Conservation (phyloP, 352 stramenopile genomes). For the Globisporangium uncinulatum region DNA sequence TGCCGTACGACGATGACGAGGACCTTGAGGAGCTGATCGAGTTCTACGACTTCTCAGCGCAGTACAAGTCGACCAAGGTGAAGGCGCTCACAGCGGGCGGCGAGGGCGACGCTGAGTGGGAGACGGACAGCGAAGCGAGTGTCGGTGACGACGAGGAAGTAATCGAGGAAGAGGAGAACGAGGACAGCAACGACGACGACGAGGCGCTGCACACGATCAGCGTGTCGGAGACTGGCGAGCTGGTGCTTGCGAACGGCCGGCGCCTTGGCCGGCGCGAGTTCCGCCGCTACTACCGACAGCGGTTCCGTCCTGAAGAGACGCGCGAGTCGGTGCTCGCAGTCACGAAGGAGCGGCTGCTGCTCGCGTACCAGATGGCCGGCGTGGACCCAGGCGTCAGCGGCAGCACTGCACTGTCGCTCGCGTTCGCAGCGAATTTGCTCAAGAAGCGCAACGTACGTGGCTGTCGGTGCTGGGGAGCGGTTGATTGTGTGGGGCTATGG, state of each 20-base stretch:
- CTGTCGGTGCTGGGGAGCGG: background rate
- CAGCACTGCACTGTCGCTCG: slow-evolving; percentile 66
- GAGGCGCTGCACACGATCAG: slow-evolving; percentile 45
- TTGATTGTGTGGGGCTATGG: background rate
- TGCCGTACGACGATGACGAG: slow-evolving; percentile 87
- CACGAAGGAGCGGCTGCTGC: slow-evolving; percentile 72
- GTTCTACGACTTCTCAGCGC: slow-evolving; percentile 89
- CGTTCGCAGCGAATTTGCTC: slow-evolving; percentile 78
- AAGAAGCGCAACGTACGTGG: slow-evolving; percentile 62
- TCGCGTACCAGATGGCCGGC: slow-evolving; percentile 68
- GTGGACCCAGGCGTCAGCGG: slow-evolving; percentile 41
- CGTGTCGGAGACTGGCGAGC: slow-evolving; percentile 87
- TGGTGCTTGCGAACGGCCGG: slow-evolving; percentile 80
- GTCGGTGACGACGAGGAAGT: slow-evolving; percentile 72
- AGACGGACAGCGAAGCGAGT: slow-evolving; percentile 77
- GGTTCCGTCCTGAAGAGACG: slow-evolving; percentile 73
- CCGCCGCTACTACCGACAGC: slow-evolving; percentile 88
- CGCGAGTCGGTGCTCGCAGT: slow-evolving; percentile 70
- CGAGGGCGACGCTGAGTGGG: slow-evolving; percentile 58
- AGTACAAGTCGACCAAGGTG: slow-evolving; percentile 57
- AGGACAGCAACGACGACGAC: slow-evolving; percentile 41
- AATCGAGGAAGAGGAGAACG: slow-evolving; percentile 47
- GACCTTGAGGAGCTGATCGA: slow-evolving; percentile 87
- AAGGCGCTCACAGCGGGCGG: slow-evolving; percentile 15
- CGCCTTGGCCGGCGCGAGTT: slow-evolving; percentile 87